Evolutionary conservation across 495 filamentous ascomycete species (phyloP).

Genomic region (Xylaria castorea): DNA sequence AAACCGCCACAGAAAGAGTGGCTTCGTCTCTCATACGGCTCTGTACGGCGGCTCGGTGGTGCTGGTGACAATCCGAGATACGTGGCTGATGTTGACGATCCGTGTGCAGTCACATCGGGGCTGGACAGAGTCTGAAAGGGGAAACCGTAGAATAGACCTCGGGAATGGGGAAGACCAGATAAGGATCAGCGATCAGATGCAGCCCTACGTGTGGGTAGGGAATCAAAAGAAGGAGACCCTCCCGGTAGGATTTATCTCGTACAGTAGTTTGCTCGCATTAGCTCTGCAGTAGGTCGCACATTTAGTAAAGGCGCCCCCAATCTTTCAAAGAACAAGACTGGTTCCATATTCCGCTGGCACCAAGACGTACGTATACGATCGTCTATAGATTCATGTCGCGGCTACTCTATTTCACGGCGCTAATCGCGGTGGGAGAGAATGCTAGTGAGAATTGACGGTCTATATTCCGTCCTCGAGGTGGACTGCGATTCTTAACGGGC

Average conservation of each 20-base stretch:
- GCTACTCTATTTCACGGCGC: slow-evolving; percentile 6
- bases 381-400: neutral
- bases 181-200: slow-evolving; percentile 15
- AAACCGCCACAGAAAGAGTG: too few species aligned
- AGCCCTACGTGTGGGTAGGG: slow-evolving; percentile 14
- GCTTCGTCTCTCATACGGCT: neutral
- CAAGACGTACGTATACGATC: neutral
- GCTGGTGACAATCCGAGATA: neutral
- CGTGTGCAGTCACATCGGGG: neutral
- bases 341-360: neutral
- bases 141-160: neutral
- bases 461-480: neutral
- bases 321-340: neutral
- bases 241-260: slow-evolving; percentile 9
- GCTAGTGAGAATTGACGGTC: neutral
- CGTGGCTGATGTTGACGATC: neutral
- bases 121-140: neutral
- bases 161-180: neutral
- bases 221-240: neutral
- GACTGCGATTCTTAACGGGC: neutral
- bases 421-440: slow-evolving; percentile 4
- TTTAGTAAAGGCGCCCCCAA: neutral
- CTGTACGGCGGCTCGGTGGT: neutral
- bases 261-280: slow-evolving; percentile 8
- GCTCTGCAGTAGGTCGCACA: slow-evolving; percentile 10